Evolutionary conservation across 805 yeast genomes (phyloP), one percentile per base, ranked within the genome.

Genomic region (Priceomyces medius): DNA sequence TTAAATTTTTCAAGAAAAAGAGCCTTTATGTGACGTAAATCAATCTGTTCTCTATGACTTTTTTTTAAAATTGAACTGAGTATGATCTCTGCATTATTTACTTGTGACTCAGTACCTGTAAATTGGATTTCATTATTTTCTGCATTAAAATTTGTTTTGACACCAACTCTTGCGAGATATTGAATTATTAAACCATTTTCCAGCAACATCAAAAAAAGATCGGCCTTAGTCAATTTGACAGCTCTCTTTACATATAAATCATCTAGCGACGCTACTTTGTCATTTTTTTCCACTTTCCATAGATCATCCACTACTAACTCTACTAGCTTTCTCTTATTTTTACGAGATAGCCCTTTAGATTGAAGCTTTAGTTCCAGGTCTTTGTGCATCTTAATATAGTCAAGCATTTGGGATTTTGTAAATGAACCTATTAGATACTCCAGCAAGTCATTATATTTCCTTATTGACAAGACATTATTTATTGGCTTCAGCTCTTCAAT

Each of bases 71-170:
- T 55, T 2, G 58, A 50, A 28, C 54, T 54, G 35, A 74, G 51
- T n/a, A 66, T 60, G 23, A 76, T 66, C 41, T 63, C 59, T 16
- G 77, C 75, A 61, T 72, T 75, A 19, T 63, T 59, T 27, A 68
- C 59, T 27, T 76, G 77, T 16, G 55, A 47, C 4, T 55, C 60
- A 0, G 77, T 66, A 6, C 78, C 74, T n/a, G 57, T 45, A 12
- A 76, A 58, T 7, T 59, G 46, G 14, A 76, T 58, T 20, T 46
- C 49, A 13, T 54, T 56, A 4, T 53, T 56, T 18, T 47, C 41
- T n/a, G 45, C 33, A 29, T 60, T 62, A 27, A 74, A 62, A 4
- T 58, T 47, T 26, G 76, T 57, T 35, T 58, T 51, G 3, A 71
- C 67, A 1, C 79, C 80, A 1, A 66, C 59, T 37, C 69, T 53